Evolutionary conservation across 139 green algal genomes (phyloP), one percentile per base, ranked within the genome.

Genomic region (Monoraphidium neglectum): DNA sequence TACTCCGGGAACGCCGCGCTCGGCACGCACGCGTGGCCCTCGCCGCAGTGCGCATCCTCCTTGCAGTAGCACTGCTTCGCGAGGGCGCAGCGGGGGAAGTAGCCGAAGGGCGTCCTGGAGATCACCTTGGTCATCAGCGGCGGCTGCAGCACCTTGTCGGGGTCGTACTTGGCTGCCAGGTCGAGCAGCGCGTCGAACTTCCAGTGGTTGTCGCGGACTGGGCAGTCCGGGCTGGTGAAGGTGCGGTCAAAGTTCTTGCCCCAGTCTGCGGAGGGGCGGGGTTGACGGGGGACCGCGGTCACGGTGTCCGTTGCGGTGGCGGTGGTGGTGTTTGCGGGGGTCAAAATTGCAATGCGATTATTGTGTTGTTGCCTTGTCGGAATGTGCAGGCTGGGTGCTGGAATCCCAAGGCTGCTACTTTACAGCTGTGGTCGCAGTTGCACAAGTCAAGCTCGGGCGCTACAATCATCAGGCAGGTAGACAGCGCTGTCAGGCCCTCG

Each of bases 241-340:
- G 73, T 63, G 1, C 73, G 36, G 47, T 73, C 63, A n/a, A 38
- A 57, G 49, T 79, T 79, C 63, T 79, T 79, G 62, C 73, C 73
- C 8, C 8, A 51, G 43, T 51, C 8, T n/a, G n/a, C n/a, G n/a
- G n/a, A n/a, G n/a, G n/a, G n/a, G n/a, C n/a, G n/a, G n/a, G n/a
- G n/a, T n/a, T n/a, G n/a, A n/a, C n/a, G n/a, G n/a, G n/a, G n/a
- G n/a, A n/a, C n/a, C n/a, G n/a, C n/a, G n/a, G n/a, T n/a, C n/a
- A n/a, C n/a, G n/a, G n/a, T n/a, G n/a, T n/a, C n/a, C n/a, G n/a
- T n/a, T n/a, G n/a, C n/a, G n/a, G n/a, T n/a, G n/a, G n/a, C n/a
- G n/a, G n/a, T n/a, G n/a, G n/a, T n/a, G n/a, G n/a, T n/a, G n/a
- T n/a, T n/a, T n/a, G n/a, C n/a, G n/a, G n/a, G n/a, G n/a, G n/a